These are phyloP conservation scores for Candida anglica DNA, from an alignment of 805 yeast species.

Conservation along the genomic window DNA sequence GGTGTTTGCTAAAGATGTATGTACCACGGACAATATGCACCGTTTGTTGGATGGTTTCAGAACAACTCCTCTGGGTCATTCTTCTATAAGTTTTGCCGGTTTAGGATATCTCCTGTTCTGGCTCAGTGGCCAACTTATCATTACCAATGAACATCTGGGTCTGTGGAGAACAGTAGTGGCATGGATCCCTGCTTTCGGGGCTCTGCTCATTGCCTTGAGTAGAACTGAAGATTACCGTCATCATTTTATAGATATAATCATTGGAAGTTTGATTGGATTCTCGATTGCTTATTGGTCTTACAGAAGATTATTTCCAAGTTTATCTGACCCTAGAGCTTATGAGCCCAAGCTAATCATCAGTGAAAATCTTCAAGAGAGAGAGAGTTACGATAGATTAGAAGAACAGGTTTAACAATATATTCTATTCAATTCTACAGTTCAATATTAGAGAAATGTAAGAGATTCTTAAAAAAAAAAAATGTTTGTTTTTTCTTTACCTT, in stretches of 20 bases:
- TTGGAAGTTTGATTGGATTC: conserved; percentile 69
- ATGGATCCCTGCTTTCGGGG: conserved; percentile 58
- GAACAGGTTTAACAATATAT: too few relatives aligned
- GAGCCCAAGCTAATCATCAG: conserved; percentile 31
- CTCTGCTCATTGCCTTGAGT: conserved; percentile 73
- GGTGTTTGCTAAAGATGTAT: conserved; percentile 61
- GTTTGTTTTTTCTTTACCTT: too few relatives aligned
- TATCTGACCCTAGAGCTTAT: conserved; percentile 28
- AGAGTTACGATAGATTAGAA: conserved; percentile 5
- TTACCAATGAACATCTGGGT: conserved; percentile 46
- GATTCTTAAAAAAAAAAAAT: too few relatives aligned
- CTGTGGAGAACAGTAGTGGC: conserved; percentile 60
- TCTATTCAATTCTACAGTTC: too few relatives aligned
- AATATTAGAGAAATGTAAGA: too few relatives aligned
- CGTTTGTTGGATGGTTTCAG: conserved; percentile 67
- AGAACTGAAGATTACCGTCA: conserved; percentile 93
- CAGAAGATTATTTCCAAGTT: conserved; percentile 46
- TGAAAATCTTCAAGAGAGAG: conserved; percentile 9
- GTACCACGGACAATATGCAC: conserved; percentile 47
- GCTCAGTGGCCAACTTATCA: conserved; percentile 61
- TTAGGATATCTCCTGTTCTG: conserved; percentile 61
- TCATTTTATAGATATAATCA: conserved; percentile 78
- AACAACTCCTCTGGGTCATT: conserved; percentile 82
- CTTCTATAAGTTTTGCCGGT: conserved; percentile 67
- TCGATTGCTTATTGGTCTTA: conserved; percentile 57